These are phyloP conservation scores for Metschnikowia aberdeeniae DNA, from an alignment of 805 yeast species.

Conservation along the genomic window DNA sequence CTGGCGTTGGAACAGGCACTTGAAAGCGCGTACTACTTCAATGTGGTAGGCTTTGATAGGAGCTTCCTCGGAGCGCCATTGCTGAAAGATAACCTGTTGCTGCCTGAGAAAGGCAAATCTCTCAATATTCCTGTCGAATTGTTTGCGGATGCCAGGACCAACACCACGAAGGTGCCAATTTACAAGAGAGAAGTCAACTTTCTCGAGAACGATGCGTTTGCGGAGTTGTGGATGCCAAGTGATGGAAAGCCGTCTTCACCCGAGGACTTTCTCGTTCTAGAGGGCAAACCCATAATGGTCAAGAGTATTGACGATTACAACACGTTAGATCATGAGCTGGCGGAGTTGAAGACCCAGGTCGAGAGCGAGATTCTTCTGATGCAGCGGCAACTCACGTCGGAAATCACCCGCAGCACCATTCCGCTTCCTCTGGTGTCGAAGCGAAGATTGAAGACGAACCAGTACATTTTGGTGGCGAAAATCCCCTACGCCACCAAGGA, in stretches of 20 bases:
- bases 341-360: constrained; percentile 18
- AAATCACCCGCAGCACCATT: constrained; percentile 26
- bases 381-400: constrained; percentile 19
- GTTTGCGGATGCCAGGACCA: constrained; percentile 34
- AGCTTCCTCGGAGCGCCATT: constrained; percentile 38
- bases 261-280: constrained; percentile 12
- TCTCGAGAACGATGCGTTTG: constrained; percentile 20
- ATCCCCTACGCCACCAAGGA: constrained; percentile 12
- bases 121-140: constrained; percentile 33
- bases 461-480: constrained; percentile 21
- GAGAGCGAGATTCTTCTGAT: constrained; percentile 28
- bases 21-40: constrained; percentile 30
- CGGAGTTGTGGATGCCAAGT: constrained; percentile 15
- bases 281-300: constrained; percentile 23
- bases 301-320: constrained; percentile 29
- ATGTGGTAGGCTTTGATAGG: constrained; percentile 41
- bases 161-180: constrained; percentile 24
- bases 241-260: constrained; percentile 14
- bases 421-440: constrained; percentile 14
- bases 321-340: constrained; percentile 13
- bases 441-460: constrained; percentile 25
- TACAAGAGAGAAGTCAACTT: constrained; percentile 38
- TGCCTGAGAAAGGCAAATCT: constrained; percentile 10
- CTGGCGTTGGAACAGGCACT: constrained; percentile 29
- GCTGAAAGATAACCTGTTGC: constrained; percentile 20